Percentiles rank a stretch among this genome's conserved stretches.
Evolutionary conservation across 805 yeast species (phyloP).

Genomic region (Candida boleticola): DNA sequence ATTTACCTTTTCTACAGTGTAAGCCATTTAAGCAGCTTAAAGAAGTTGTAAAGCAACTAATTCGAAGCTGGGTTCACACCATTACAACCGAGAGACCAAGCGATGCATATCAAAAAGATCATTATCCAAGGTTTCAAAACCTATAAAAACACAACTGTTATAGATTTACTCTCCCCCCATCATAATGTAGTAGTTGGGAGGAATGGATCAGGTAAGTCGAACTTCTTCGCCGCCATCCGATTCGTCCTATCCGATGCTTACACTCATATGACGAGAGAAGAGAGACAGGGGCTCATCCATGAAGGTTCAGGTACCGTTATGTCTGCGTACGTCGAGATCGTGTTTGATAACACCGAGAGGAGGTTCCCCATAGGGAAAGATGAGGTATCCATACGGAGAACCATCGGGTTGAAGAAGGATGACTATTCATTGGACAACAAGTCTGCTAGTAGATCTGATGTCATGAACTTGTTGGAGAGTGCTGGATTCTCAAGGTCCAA

Average conservation of each 20-base stretch:
- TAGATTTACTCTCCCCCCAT: conserved; percentile 74
- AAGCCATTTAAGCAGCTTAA: no score
- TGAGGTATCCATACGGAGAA: conserved; percentile 76
- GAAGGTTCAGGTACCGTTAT: conserved; percentile 88
- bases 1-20: background rate
- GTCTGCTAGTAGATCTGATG: conserved; percentile 75
- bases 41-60: no score
- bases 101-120: conserved; percentile 49
- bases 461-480: conserved; percentile 78
- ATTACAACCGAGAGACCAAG: background rate
- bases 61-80: no score
- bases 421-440: conserved; percentile 83
- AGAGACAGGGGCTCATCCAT: conserved; percentile 81
- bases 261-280: conserved; percentile 79
- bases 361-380: conserved; percentile 68
- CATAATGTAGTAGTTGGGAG: conserved; percentile 85
- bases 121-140: conserved; percentile 92
- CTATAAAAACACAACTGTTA: conserved; percentile 76
- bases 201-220: conserved; percentile 96
- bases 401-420: conserved; percentile 90
- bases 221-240: conserved; percentile 91
- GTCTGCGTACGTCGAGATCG: conserved; percentile 90
- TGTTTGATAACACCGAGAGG: conserved; percentile 76
- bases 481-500: conserved; percentile 90
- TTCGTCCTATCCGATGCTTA: conserved; percentile 90